Conservation (phyloP, 495 filamentous ascomycete genomes). For the Achaetomiella virescens region DNA sequence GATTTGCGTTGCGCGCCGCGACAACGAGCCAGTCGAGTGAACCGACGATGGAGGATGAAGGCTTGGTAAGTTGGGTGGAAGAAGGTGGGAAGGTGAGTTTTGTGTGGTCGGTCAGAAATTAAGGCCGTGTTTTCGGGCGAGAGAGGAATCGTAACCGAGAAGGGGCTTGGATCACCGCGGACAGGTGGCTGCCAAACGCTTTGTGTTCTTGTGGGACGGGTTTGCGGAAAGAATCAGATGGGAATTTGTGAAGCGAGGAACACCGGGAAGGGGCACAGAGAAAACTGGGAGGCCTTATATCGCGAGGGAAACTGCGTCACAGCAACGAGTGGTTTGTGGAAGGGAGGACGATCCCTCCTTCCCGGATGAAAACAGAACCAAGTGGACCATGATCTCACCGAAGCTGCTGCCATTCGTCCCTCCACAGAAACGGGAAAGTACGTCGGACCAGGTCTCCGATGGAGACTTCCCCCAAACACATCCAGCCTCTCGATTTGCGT, state of each 20-base stretch:
- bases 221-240: background rate
- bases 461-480: too few species aligned
- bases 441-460: background rate
- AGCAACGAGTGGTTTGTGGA: constrained; percentile 3
- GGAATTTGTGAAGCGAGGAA: background rate
- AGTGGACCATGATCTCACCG: constrained; percentile 7
- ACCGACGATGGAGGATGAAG: background rate
- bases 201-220: background rate
- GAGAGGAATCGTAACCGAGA: background rate
- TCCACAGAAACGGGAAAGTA: constrained; percentile 2
- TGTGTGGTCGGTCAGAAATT: background rate
- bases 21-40: background rate
- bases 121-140: background rate
- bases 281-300: constrained; percentile 6
- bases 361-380: background rate
- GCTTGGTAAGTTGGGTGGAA: background rate
- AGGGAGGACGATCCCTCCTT: constrained; percentile 12
- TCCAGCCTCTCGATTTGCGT: background rate
- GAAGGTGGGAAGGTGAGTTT: background rate
- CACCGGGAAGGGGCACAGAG: background rate
- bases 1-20: background rate
- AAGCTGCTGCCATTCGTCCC: background rate
- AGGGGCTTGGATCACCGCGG: background rate
- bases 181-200: background rate
- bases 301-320: constrained; percentile 6